Percentiles rank a stretch among this genome's conserved stretches.
Evolutionary conservation across 116 monocot genomes (phyloP).

Genomic region (Zostera marina): DNA sequence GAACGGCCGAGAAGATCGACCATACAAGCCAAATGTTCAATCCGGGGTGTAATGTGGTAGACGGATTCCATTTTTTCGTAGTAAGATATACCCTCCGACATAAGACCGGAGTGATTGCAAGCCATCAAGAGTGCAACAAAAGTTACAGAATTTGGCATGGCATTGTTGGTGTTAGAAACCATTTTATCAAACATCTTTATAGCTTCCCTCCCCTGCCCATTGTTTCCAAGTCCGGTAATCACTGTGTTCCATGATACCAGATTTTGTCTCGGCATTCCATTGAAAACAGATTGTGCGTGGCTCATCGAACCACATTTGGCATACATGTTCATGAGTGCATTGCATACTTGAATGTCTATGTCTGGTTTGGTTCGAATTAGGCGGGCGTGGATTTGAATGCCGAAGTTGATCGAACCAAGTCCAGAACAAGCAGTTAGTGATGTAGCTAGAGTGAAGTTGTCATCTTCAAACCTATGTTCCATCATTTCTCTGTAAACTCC

Average conservation of each 20-base stretch:
- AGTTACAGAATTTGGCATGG: slow-evolving; percentile 29
- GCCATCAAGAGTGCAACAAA: slow-evolving; percentile 41
- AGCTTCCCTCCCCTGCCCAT: slow-evolving; percentile 28
- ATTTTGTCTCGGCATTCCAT: slow-evolving; percentile 18
- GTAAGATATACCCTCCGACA: slow-evolving; percentile 26
- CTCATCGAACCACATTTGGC: slow-evolving; percentile 43
- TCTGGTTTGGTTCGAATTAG: slow-evolving; percentile 19
- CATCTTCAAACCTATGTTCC: slow-evolving; percentile 14
- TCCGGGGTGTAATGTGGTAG: slow-evolving; percentile 16
- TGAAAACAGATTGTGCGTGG: slow-evolving; percentile 21
- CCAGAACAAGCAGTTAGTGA: slow-evolving; percentile 41
- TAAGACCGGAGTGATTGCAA: slow-evolving; percentile 50
- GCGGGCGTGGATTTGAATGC: slow-evolving; percentile 42
- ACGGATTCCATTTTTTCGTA: slow-evolving; percentile 28
- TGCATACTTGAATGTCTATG: slow-evolving; percentile 29
- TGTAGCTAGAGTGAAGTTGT: slow-evolving; percentile 30
- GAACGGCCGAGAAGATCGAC: slow-evolving; percentile 58
- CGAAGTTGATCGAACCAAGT: slow-evolving; percentile 26
- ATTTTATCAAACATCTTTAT: slow-evolving; percentile 39
- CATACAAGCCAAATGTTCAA: slow-evolving; percentile 52
- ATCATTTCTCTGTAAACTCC: slow-evolving; percentile 34
- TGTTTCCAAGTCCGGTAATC: slow-evolving; percentile 31
- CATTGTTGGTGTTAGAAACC: slow-evolving; percentile 7
- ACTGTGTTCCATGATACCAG: slow-evolving; percentile 65
- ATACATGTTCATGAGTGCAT: slow-evolving; percentile 61